These are phyloP conservation scores for Coffea canephora DNA, from an alignment of 257 asterid genomes.

Conservation along the genomic window DNA sequence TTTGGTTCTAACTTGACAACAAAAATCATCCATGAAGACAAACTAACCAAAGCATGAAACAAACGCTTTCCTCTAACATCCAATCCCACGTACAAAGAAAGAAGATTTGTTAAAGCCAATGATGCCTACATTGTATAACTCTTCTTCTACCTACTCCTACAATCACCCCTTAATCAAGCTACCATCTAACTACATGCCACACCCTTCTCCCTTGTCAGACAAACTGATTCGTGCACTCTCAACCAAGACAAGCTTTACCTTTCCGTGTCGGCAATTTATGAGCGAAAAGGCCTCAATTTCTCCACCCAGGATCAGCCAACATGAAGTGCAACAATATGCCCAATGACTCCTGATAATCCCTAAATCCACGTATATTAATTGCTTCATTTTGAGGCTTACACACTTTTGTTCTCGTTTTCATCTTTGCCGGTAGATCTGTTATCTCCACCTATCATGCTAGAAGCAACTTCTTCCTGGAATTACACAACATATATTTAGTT, in stretches of 20 bases:
- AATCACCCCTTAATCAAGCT: background rate
- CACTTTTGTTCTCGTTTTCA: conserved; percentile 13
- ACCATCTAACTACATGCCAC: background rate
- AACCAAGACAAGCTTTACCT: background rate
- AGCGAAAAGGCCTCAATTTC: background rate
- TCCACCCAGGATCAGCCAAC: background rate
- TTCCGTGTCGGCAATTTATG: background rate
- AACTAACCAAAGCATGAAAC: too few species aligned
- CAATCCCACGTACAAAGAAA: too few species aligned
- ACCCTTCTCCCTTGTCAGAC: background rate
- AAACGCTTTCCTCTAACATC: too few species aligned
- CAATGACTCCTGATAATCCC: background rate
- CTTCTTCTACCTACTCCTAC: background rate
- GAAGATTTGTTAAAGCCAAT: too few species aligned
- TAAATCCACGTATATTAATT: background rate
- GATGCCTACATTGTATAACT: too few species aligned
- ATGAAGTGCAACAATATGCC: background rate
- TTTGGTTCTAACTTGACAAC: too few species aligned
- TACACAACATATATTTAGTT: background rate
- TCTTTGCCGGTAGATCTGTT: conserved; percentile 12
- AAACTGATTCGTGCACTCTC: background rate
- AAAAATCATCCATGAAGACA: too few species aligned
- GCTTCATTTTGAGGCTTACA: conserved; percentile 2
- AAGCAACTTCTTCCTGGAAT: conserved; percentile 24
- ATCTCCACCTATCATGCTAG: conserved; percentile 18